A percentile compares a stretch with the other conserved stretches of the same genome.
These are phyloP conservation scores for Penicillium digitatum DNA, from an alignment of 2,329 filamentous ascomycete species.

Conservation along the genomic window DNA sequence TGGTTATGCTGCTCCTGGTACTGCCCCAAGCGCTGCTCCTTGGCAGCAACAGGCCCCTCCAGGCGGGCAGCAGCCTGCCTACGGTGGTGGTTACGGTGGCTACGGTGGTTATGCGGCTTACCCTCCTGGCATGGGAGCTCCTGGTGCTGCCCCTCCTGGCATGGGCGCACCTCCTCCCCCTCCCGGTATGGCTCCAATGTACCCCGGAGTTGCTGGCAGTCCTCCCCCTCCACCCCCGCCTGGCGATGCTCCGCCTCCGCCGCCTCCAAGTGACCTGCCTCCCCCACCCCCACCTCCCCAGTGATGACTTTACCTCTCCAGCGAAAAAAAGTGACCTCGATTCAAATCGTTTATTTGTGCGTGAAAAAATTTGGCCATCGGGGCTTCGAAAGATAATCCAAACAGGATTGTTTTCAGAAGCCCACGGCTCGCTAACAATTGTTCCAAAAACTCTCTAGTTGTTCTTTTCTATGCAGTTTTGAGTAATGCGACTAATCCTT, in stretches of 20 bases:
- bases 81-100: constrained; percentile 57
- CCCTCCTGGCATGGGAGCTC: constrained; percentile 48
- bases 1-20: constrained; percentile 44
- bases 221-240: constrained; percentile 42
- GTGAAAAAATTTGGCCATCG: background rate
- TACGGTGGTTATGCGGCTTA: constrained; percentile 48
- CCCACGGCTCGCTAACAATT: constrained; percentile 1
- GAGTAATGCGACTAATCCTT: constrained; percentile 9
- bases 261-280: constrained; percentile 53
- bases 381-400: background rate
- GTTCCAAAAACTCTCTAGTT: background rate
- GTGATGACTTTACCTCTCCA: background rate
- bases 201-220: constrained; percentile 35
- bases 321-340: constrained; percentile 8
- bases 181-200: constrained; percentile 44
- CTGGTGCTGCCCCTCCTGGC: constrained; percentile 50
- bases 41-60: constrained; percentile 60
- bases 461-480: constrained; percentile 1
- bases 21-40: constrained; percentile 47
- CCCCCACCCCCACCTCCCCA: constrained; percentile 58
- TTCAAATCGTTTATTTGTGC: constrained; percentile 14
- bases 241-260: constrained; percentile 42
- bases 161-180: constrained; percentile 42
- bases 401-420: background rate
- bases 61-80: constrained; percentile 44